Base-by-base conservation (phyloP, 306 rosid species). In the Gynostemma pentaphyllum region DNA sequence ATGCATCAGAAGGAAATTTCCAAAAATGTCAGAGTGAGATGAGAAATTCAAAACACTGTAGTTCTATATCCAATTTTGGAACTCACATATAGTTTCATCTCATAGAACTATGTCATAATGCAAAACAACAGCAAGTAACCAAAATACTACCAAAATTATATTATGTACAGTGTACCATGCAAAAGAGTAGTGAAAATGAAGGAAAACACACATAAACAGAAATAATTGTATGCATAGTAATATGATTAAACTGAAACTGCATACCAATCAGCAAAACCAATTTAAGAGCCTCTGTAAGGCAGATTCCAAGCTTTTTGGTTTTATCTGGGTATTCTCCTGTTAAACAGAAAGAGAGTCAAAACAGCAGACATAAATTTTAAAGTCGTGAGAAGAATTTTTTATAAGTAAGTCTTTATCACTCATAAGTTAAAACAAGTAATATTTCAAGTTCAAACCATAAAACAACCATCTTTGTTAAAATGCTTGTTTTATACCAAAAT, bases 251-350 rank as follows among this genome's bases (percentile, higher is more conserved):
- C 6, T 28, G 52, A 29, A 67, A 23, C 54, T 49, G 14, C 90
- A 30, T 69, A 92, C 98, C 98, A 62, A 92, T 88, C 70, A 88
- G 80, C 72, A 92, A 69, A 79, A 92, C 96, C 75, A 88, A 76
- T 76, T 92, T 92, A 26, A 92, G 87, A 71, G 98, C 94, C 74
- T 85, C 92, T 7, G 66, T 74, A 68, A 92, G 82, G 82, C 78
- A 52, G 40, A 57, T 76, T 48, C 82, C 87, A 60, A 92, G 67
- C 70, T 74, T 86, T 73, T 69, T 88, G 81, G 78, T 79, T 74
- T 77, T 86, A 56, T 76, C 88, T 36, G 87, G 79, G 73, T 74
- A 57, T 62, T 80, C 76, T 76, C 90, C 98, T 92, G 91, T 69
- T 68, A 80, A 47, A 37, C 11, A 36, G 12, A 57, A 57, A 36